Evolutionary conservation across 2,329 filamentous ascomycete species (phyloP).

Genomic region (Monilinia fructicola): DNA sequence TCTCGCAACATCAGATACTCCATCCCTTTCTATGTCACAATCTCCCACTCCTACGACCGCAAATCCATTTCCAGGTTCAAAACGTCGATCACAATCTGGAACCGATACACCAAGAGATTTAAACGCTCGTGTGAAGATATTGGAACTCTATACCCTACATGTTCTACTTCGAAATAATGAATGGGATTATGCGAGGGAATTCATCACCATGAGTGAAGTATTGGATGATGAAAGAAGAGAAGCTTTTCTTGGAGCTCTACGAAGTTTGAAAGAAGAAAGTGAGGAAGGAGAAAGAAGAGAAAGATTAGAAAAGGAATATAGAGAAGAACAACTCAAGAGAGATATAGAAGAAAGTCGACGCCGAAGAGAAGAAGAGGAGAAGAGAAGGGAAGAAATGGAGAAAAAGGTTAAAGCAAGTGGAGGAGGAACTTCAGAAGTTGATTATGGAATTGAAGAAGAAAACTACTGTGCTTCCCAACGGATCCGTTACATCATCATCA

Average conservation of each 20-base stretch:
- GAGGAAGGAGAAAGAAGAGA: constrained; percentile 65
- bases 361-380: constrained; percentile 60
- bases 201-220: constrained; percentile 81
- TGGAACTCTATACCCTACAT: constrained; percentile 93
- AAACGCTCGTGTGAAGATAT: constrained; percentile 80
- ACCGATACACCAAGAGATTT: constrained; percentile 83
- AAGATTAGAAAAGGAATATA: constrained; percentile 55
- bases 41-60: constrained; percentile 63
- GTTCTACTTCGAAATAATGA: constrained; percentile 91
- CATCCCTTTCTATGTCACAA: constrained; percentile 70
- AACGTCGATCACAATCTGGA: constrained; percentile 45
- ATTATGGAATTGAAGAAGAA: constrained; percentile 63
- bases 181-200: constrained; percentile 93
- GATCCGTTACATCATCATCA: constrained; percentile 6
- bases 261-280: constrained; percentile 81
- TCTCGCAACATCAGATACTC: constrained; percentile 72
- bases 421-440: constrained; percentile 58
- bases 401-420: constrained; percentile 55
- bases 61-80: constrained; percentile 40
- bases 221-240: constrained; percentile 91
- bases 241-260: constrained; percentile 81
- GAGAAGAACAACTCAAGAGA: constrained; percentile 56
- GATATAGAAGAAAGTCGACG: constrained; percentile 59
- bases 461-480: not conserved
- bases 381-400: constrained; percentile 44